Evolutionary conservation across 2,329 filamentous ascomycete species (phyloP).

Genomic region (Calonectria hawksworthii): DNA sequence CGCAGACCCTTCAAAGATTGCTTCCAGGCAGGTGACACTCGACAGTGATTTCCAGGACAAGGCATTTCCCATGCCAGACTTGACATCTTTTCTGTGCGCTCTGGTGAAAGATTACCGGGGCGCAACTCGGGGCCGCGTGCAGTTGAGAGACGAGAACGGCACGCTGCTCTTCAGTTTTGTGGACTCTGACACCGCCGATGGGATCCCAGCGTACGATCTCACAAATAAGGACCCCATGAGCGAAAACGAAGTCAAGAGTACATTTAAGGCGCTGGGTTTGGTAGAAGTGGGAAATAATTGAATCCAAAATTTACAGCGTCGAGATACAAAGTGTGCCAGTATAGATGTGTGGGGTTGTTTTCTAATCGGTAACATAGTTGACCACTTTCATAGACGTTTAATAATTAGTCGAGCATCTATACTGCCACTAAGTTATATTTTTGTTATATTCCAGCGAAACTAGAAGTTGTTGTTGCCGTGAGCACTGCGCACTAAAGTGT

Average conservation of each 20-base stretch:
- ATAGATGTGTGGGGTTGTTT: background rate
- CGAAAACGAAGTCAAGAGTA: background rate
- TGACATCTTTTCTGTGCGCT: slow-evolving; percentile 35
- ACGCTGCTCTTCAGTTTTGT: slow-evolving; percentile 34
- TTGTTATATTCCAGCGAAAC: background rate
- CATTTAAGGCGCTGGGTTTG: background rate
- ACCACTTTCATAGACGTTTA: background rate
- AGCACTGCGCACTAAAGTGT: background rate
- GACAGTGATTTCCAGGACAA: slow-evolving; percentile 34
- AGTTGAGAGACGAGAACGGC: slow-evolving; percentile 27
- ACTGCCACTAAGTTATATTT: background rate
- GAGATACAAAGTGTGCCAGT: background rate
- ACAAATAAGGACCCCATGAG: background rate
- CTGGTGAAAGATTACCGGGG: slow-evolving; percentile 28
- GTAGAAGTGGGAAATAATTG: background rate
- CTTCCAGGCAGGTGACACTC: slow-evolving; percentile 32
- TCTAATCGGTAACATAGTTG: background rate
- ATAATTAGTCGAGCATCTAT: background rate
- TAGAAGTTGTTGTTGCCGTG: background rate
- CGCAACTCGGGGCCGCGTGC: slow-evolving; percentile 18
- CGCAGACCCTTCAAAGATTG: slow-evolving; percentile 38
- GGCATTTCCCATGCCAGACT: slow-evolving; percentile 37
- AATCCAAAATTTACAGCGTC: background rate
- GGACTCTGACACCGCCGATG: slow-evolving; percentile 29
- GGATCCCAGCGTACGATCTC: slow-evolving; percentile 39